Conservation (phyloP, 441 rosid species). For the Jatropha multifida region DNA sequence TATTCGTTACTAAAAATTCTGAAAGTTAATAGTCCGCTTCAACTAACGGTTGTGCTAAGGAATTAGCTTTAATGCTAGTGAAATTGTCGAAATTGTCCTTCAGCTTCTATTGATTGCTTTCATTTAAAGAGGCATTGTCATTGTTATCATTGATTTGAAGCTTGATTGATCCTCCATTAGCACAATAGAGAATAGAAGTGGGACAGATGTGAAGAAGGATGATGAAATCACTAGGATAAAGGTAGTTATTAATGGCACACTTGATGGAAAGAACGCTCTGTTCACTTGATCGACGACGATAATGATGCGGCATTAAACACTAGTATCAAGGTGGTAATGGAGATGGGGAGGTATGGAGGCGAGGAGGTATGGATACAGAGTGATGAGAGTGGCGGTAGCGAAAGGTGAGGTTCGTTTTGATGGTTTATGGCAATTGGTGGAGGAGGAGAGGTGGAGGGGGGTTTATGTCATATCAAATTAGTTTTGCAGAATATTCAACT, state of each 20-base stretch:
- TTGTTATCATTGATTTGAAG: constrained; percentile 16
- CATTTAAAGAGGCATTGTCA: background rate
- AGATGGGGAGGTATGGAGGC: no score
- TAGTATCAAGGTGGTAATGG: no score
- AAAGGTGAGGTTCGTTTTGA: no score
- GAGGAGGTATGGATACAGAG: no score
- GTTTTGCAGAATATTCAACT: no score
- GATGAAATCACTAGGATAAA: constrained; percentile 67
- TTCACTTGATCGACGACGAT: constrained; percentile 82
- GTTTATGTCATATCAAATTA: no score
- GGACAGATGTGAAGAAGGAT: constrained; percentile 75
- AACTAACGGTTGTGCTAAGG: constrained; percentile 55
- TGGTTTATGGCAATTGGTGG: no score
- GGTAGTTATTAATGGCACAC: constrained; percentile 75
- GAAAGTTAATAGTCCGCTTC: constrained; percentile 31
- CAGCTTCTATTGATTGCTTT: constrained; percentile 43
- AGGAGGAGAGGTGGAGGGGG: no score
- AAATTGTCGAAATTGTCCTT: constrained; percentile 70
- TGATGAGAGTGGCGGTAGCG: no score
- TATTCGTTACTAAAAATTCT: no score
- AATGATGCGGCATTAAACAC: constrained; percentile 54
- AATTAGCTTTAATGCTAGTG: constrained; percentile 54
- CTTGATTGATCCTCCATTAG: constrained; percentile 70
- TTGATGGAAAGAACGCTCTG: constrained; percentile 71
- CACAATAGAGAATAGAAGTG: constrained; percentile 69